These are phyloP conservation scores for Hygrocybe punicea DNA, from an alignment of 768 basidiomycete genomes.

Conservation along the genomic window DNA sequence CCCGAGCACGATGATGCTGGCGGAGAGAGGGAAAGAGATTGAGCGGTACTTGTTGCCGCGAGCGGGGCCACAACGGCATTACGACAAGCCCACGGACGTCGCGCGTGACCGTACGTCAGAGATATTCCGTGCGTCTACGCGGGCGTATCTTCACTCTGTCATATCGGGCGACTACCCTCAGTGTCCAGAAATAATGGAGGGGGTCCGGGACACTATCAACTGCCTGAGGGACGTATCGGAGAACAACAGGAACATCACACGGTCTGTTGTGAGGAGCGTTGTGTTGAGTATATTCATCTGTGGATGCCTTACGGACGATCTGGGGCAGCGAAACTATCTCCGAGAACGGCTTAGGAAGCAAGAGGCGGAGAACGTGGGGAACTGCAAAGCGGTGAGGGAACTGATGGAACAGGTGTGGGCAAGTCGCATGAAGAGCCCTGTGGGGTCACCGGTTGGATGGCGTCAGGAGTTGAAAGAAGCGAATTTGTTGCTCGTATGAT, in stretches of 20 bases:
- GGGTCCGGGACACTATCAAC: conserved; percentile 52
- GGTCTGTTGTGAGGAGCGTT: conserved; percentile 68
- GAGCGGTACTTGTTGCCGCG: conserved; percentile 38
- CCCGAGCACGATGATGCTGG: conserved; percentile 61
- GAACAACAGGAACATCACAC: conserved; percentile 30
- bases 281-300: conserved; percentile 76
- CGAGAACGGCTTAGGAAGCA: conserved; percentile 48
- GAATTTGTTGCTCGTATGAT: conserved; percentile 58
- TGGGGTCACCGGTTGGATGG: conserved; percentile 53
- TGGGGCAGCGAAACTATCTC: conserved; percentile 42
- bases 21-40: conserved; percentile 50
- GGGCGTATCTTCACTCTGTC: conserved; percentile 72
- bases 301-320: conserved; percentile 62
- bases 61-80: conserved; percentile 18
- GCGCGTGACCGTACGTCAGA: conserved; percentile 46
- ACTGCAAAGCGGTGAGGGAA: conserved; percentile 51
- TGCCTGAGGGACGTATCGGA: conserved; percentile 42
- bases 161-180: conserved; percentile 69
- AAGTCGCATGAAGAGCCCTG: conserved; percentile 29
- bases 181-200: conserved; percentile 57
- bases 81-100: conserved; percentile 13
- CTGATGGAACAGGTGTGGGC: conserved; percentile 62
- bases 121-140: conserved; percentile 71
- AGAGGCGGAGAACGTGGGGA: conserved; percentile 56
- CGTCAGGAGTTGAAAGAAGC: conserved; percentile 49